A percentile compares a stretch with the other conserved stretches of the same genome.
Evolutionary conservation across 2,329 filamentous ascomycete genomes (phyloP).

Genomic region (Macrophomina phaseolina): DNA sequence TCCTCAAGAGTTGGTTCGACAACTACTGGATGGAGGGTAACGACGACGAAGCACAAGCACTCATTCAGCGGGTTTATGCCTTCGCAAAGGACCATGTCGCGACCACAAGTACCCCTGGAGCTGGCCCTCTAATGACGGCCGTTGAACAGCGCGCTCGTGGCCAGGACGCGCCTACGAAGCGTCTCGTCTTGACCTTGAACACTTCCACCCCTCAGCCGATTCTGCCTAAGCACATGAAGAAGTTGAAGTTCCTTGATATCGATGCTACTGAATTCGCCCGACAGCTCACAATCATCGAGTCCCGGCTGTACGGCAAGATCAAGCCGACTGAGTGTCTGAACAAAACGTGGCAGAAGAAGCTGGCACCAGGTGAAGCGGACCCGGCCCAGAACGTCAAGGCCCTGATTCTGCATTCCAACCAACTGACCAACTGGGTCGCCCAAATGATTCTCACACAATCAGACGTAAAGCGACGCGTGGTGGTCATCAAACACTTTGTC

Average conservation of each 20-base stretch:
- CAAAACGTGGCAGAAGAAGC: slow-evolving; percentile 99
- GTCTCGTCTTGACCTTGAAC: slow-evolving; percentile 84
- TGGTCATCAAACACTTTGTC: slow-evolving; percentile 98
- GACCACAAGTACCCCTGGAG: slow-evolving; percentile 90
- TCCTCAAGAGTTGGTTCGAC: slow-evolving; percentile 97
- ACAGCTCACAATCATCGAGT: slow-evolving; percentile 96
- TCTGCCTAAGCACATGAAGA: slow-evolving; percentile 99
- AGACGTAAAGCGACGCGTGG: slow-evolving; percentile 93
- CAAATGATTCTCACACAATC: slow-evolving; percentile 97
- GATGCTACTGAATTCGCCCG: slow-evolving; percentile 96
- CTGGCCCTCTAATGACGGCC: slow-evolving; percentile 80
- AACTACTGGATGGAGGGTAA: slow-evolving; percentile 98
- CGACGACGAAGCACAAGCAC: slow-evolving; percentile 79
- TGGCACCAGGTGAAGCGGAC: slow-evolving; percentile 78
- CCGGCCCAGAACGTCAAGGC: slow-evolving; percentile 94
- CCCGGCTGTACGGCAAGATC: slow-evolving; percentile 91
- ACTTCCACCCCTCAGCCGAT: slow-evolving; percentile 85
- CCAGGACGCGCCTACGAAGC: slow-evolving; percentile 83
- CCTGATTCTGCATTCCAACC: slow-evolving; percentile 95
- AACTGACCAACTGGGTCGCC: slow-evolving; percentile 98
- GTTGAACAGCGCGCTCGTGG: slow-evolving; percentile 88
- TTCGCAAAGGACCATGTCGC: slow-evolving; percentile 94
- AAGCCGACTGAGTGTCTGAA: slow-evolving; percentile 95
- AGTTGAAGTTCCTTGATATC: slow-evolving; percentile 97
- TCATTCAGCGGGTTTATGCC: slow-evolving; percentile 86